Evolutionary conservation across 306 rosid species (phyloP).

Genomic region (Abrus pulchellus): DNA sequence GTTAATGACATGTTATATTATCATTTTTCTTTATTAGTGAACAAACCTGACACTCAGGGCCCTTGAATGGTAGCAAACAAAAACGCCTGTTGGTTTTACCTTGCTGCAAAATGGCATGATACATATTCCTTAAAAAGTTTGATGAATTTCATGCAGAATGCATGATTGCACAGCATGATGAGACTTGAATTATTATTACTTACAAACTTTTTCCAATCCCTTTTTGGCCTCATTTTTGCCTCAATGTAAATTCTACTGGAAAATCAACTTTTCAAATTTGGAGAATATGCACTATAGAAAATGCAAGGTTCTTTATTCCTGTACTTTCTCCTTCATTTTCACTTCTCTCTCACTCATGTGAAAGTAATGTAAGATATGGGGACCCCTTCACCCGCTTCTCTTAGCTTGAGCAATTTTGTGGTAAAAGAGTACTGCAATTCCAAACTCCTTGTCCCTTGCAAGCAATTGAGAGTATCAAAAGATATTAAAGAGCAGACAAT

Average conservation of each 20-base stretch:
- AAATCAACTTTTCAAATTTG: constrained; percentile 44
- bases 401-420: constrained; percentile 46
- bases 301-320: constrained; percentile 46
- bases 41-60: constrained; percentile 42
- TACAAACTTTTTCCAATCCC: constrained; percentile 42
- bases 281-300: constrained; percentile 45
- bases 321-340: constrained; percentile 46
- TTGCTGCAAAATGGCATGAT: constrained; percentile 51
- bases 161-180: constrained; percentile 62
- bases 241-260: constrained; percentile 35
- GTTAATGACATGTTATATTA: constrained; percentile 1
- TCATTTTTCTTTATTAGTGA: constrained; percentile 5
- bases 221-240: constrained; percentile 49
- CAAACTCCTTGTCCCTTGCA: constrained; percentile 61
- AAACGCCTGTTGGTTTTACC: constrained; percentile 50
- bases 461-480: constrained; percentile 43
- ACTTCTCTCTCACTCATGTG: constrained; percentile 44
- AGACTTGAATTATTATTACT: constrained; percentile 58
- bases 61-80: constrained; percentile 47
- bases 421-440: constrained; percentile 52
- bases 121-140: constrained; percentile 42
- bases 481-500: constrained; percentile 47
- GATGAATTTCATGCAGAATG: constrained; percentile 63
- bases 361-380: constrained; percentile 52
- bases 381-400: constrained; percentile 49